Base-by-base conservation (phyloP, 208 protist genomes). In the Leishmania lainsoni region DNA sequence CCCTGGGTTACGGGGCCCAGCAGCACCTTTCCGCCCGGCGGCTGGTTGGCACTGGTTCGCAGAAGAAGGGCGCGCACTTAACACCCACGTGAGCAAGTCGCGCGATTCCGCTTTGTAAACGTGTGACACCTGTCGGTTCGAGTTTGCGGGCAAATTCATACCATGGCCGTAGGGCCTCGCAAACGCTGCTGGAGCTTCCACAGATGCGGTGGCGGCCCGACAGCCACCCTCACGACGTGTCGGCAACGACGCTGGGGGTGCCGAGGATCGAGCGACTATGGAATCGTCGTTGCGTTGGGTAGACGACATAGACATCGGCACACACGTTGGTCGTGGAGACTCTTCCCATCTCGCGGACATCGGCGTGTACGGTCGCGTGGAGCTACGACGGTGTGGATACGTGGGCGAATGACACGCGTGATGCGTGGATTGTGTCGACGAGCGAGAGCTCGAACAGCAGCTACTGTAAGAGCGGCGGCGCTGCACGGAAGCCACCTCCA, bases 41-140 rank as follows among this genome's bases (percentile, higher is more conserved):
- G 22, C 9, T 26, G 26, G 26, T 16, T 63, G 39, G 22, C 52
- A 3, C 35, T 42, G 49, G 35, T 22, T 20, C 32, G 49, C 8
- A 63, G 54, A 17, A 5, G 72, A 35, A 32, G 49, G 4, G 32
- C 35, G 56, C 8, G 32, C 20, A n/a, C 35, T 26, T 63, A 77
- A 32, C 29, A 77, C 56, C 48, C 20, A 61, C 22, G 72, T 61
- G 72, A 76, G 72, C 72, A 76, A 61, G 42, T 76, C n/a, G 51
- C 51, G 72, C 51, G 72, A n/a, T 14, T 56, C 51, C 51, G 29
- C 72, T 61, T 56, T n/a, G 51, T 76, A 16, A 1, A 10, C 16
- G 6, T 39, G n/a, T 45, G 51, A 5, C 5, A 29, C 9, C 17
- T 61, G 72, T 20, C 16, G 51, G 51, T 14, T 76, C 49, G 51